Base-by-base conservation (phyloP, 371 early-diverging fungal species). In the Mortierella sp. region DNA sequence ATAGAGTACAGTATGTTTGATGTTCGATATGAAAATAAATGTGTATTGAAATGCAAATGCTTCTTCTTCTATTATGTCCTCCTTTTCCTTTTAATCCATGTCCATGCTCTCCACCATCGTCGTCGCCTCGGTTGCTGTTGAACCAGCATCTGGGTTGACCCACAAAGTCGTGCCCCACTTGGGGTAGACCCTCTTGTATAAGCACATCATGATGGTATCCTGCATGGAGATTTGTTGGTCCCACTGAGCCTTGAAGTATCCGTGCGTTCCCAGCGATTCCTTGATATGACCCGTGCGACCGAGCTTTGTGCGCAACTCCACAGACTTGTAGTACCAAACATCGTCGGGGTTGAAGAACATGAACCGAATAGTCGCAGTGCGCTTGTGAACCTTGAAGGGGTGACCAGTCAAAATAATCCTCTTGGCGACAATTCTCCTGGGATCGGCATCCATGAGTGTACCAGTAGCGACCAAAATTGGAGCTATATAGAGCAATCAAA, bases 271-370 rank as follows among this genome's bases (percentile, higher is more conserved):
- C 61, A 98, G 85, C 41, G 94, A 93, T 76, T 98, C 98, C 45
- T 87, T 86, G 73, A 99, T 97, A 85, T 98, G 98, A 14, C 99
- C 99, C 3, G 89, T 91, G 65, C 96, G 94, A 34, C 99, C 98
- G 50, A 92, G 86, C 86, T 98, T 97, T 26, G 98, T 97, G 48
- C 87, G 83, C 55, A 99, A 88, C 85, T 98, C 97, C 10, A 99
- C 91, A 29, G 98, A 98, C 87, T 95, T 96, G 87, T 97, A 99
- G 92, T 95, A 98, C 75, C 90, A 86, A 66, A 98, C 92, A 87
- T 99, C 99, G 24, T 94, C 88, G 52, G 93, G 91, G 85, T 95
- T 95, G 89, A 96, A 96, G 91, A 99, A 98, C 99, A 99, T 99
- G 90, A 90, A 97, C 64, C 98, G 94, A 70, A 98, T 91, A 24